These are phyloP conservation scores for Zychaea mexicana DNA, from an alignment of 371 early-diverging fungal genomes.

Conservation along the genomic window DNA sequence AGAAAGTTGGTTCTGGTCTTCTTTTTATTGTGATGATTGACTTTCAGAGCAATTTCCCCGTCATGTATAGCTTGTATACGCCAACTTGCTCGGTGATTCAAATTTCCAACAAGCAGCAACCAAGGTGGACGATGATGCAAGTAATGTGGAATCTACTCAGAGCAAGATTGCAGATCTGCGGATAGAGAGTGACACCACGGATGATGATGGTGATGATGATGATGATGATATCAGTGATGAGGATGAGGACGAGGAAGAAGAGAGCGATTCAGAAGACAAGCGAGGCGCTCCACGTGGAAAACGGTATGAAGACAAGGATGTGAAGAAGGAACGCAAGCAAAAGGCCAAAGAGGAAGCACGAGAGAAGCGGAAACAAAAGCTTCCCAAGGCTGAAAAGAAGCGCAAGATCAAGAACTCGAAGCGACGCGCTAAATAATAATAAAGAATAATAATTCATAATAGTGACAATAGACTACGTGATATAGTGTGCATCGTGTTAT, in stretches of 20 bases:
- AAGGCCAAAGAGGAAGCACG: slow-evolving; percentile 88
- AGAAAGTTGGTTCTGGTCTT: not conserved
- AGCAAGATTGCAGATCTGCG: slow-evolving; percentile 1
- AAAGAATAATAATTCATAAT: not conserved
- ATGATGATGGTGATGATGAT: slow-evolving; percentile 24
- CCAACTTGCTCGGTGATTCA: slow-evolving; percentile 42
- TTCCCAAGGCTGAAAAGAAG: slow-evolving; percentile 96
- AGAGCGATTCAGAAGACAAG: slow-evolving; percentile 31
- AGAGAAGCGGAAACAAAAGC: slow-evolving; percentile 90
- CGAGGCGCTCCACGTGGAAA: slow-evolving; percentile 59
- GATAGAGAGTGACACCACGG: slow-evolving; percentile 21
- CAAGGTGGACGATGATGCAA: not conserved
- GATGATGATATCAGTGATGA: slow-evolving; percentile 13
- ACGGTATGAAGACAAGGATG: slow-evolving; percentile 85
- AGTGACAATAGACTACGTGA: not conserved
- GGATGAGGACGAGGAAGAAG: slow-evolving; percentile 32
- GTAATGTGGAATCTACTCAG: not conserved
- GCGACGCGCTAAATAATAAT: slow-evolving; percentile 5
- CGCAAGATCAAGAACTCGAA: slow-evolving; percentile 67
- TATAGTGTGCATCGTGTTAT: too few relatives aligned
- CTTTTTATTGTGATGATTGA: not conserved
- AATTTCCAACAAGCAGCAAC: slow-evolving; percentile 8
- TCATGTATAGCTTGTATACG: slow-evolving; percentile 42
- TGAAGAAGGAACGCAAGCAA: slow-evolving; percentile 85
- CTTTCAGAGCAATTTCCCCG: too few relatives aligned